A percentile compares a stretch with the other conserved stretches of the same genome.
These are phyloP conservation scores for Colletotrichum theobromicola DNA, from an alignment of 2,329 filamentous ascomycete species.

Conservation along the genomic window DNA sequence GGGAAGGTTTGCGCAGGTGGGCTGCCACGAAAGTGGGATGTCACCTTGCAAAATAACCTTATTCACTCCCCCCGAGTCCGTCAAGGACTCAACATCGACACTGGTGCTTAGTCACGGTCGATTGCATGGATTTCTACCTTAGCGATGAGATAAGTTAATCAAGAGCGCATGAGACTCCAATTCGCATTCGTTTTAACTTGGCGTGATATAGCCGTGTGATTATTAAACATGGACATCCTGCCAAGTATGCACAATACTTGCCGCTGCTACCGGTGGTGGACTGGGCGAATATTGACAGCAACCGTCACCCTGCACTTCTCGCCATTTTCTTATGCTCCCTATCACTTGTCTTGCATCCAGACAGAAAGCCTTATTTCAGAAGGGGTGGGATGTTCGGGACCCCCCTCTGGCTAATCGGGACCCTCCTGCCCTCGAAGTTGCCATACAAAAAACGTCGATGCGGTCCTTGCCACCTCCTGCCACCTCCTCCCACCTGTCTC, in stretches of 20 bases:
- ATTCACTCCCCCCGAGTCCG: background rate
- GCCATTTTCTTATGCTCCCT: no score
- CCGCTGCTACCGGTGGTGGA: background rate
- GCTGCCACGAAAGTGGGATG: background rate
- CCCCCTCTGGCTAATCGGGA: no score
- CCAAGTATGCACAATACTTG: background rate
- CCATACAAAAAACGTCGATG: no score
- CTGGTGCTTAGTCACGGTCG: background rate
- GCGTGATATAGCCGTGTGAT: background rate
- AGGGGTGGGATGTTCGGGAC: no score
- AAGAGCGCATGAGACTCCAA: background rate
- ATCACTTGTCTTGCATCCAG: no score
- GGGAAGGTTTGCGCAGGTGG: background rate
- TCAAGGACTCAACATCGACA: conserved; percentile 10
- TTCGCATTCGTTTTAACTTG: background rate
- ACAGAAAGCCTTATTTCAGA: no score
- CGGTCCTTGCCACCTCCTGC: no score
- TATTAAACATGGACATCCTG: background rate
- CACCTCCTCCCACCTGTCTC: no score
- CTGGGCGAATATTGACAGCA: background rate
- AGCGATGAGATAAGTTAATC: background rate
- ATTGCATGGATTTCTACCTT: background rate
- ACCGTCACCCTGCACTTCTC: background rate
- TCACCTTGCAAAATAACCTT: background rate
- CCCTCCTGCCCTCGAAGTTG: no score